phyloP scores from a whole-genome alignment of 768 basidiomycete species.

The Leccinum incarnatum region DNA sequence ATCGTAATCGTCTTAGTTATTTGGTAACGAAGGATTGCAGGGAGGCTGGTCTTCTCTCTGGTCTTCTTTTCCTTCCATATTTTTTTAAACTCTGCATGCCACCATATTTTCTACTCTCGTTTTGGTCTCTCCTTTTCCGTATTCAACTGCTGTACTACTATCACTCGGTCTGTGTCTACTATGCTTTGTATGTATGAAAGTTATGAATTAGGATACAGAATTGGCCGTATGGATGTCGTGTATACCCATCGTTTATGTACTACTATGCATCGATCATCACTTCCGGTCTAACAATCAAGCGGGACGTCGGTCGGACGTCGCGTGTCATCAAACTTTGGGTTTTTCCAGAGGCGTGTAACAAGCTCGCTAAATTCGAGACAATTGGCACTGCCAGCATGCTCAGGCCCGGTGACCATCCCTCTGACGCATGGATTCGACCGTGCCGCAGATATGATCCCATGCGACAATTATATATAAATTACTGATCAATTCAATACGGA shows the following conservation, averaged over 20 bases:
- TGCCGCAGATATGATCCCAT: not conserved
- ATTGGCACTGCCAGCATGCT: not conserved
- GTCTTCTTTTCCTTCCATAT: constrained; percentile 7
- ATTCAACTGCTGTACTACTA: not conserved
- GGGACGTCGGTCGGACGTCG: not conserved
- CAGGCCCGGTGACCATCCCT: not conserved
- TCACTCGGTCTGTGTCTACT: not conserved
- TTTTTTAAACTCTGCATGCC: not conserved
- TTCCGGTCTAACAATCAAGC: not conserved
- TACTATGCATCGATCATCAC: not conserved
- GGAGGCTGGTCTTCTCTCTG: constrained; percentile 17
- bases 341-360: not conserved
- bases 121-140: not conserved
- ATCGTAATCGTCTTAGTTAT: constrained; percentile 22
- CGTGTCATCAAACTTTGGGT: not conserved
- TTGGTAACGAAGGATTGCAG: constrained; percentile 15
- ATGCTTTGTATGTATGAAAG: not conserved
- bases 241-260: not conserved
- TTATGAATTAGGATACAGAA: not conserved
- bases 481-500: not conserved
- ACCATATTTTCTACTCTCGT: not conserved
- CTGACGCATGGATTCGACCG: not conserved
- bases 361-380: not conserved
- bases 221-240: not conserved
- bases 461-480: not conserved